phyloP scores from a whole-genome alignment of 108 stramenopile species.

The Parietichytrium sp. region DNA sequence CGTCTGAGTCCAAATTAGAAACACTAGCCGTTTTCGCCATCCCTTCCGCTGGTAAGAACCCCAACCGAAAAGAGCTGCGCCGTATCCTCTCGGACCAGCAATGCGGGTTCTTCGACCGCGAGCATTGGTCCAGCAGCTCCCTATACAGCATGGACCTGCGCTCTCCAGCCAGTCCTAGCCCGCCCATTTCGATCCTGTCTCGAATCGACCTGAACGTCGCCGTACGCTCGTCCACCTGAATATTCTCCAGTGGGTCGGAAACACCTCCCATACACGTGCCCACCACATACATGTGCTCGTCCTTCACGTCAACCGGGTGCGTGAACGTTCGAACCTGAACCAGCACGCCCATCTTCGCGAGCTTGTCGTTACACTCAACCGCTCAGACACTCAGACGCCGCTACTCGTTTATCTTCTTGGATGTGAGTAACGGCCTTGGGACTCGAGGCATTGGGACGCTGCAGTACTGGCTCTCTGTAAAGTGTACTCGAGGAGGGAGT shows the following conservation, averaged over 20 bases:
- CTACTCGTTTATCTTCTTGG: too few species aligned
- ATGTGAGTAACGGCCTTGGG: too few species aligned
- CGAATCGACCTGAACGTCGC: constrained; percentile 3
- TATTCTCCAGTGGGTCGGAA: background rate
- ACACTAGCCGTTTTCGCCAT: too few species aligned
- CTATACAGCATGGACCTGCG: background rate
- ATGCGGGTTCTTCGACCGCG: constrained; percentile 29
- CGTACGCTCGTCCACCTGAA: background rate
- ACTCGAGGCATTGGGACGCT: too few species aligned
- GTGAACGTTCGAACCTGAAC: constrained; percentile 8
- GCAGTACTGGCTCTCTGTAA: too few species aligned
- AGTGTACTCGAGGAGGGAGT: too few species aligned
- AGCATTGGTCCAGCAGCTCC: background rate
- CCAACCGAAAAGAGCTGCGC: background rate
- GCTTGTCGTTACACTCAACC: too few species aligned
- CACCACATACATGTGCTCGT: background rate
- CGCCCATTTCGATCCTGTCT: background rate
- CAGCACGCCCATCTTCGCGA: too few species aligned
- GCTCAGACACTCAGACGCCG: too few species aligned
- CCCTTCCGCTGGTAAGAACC: too few species aligned
- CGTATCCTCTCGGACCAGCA: background rate
- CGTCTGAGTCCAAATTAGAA: too few species aligned
- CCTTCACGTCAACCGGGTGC: background rate
- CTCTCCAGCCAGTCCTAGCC: background rate
- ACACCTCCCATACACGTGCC: background rate